A percentile compares a stretch with the other conserved stretches of the same genome.
phyloP scores from a whole-genome alignment of 1,284 basidiomycete species.

The Schizophyllum amplum region DNA sequence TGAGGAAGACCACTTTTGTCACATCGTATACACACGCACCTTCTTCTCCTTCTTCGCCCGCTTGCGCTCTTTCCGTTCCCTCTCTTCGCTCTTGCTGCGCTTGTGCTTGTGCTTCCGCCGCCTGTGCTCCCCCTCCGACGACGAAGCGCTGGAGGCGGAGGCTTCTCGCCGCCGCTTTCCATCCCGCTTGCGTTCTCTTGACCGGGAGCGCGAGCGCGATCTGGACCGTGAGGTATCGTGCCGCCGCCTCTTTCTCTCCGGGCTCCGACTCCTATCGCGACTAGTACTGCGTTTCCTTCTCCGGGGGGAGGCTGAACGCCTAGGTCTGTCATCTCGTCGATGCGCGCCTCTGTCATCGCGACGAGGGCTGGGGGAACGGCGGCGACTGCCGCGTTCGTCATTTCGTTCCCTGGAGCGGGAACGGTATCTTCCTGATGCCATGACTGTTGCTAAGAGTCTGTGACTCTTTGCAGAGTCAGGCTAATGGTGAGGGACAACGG shows the following conservation, averaged over 20 bases:
- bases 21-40: slow-evolving; percentile 18
- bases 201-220: too few species aligned
- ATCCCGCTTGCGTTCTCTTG: neutral
- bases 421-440: neutral
- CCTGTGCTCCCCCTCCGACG: slow-evolving; percentile 36
- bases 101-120: slow-evolving; percentile 30
- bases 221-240: neutral
- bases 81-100: slow-evolving; percentile 37
- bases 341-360: neutral
- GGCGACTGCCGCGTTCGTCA: too few species aligned
- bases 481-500: too few species aligned
- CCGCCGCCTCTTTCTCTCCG: neutral
- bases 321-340: slow-evolving; percentile 1
- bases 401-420: neutral
- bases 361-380: neutral
- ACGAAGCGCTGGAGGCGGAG: slow-evolving; percentile 9
- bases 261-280: neutral
- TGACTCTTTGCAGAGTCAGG: too few species aligned
- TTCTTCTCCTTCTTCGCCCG: slow-evolving; percentile 52
- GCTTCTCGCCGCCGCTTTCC: neutral
- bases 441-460: too few species aligned
- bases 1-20: neutral
- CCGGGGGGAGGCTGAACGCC: slow-evolving; percentile 8
- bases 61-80: slow-evolving; percentile 51
- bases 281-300: neutral